phyloP scores from a whole-genome alignment of 257 asterid species.

The Solanum chiquidenum region DNA sequence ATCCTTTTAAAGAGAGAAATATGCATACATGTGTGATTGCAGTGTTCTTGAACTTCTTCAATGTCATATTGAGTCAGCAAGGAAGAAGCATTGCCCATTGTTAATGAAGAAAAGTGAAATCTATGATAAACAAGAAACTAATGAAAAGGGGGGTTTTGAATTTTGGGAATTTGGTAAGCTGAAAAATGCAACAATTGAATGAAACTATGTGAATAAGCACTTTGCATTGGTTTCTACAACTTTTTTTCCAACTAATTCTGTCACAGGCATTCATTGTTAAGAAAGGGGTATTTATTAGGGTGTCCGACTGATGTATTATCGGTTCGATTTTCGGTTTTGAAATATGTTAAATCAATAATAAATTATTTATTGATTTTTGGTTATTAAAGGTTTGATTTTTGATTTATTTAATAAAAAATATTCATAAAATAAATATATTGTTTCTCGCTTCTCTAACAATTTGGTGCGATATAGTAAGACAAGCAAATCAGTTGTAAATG shows the following conservation, averaged over 20 bases:
- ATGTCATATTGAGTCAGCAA: constrained; percentile 83
- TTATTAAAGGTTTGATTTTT: too few relatives aligned
- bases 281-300: background rate
- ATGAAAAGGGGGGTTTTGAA: background rate
- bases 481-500: too few relatives aligned
- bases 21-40: constrained; percentile 45
- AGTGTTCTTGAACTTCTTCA: constrained; percentile 87
- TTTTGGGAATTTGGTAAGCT: background rate
- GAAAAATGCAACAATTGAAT: background rate
- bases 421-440: too few relatives aligned
- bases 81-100: constrained; percentile 76
- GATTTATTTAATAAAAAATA: rapidly evolving
- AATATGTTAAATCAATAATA: too few relatives aligned
- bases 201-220: background rate
- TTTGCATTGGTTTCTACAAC: background rate
- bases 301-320: rapidly evolving
- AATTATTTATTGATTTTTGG: too few relatives aligned
- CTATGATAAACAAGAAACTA: background rate
- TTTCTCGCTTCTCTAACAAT: too few relatives aligned
- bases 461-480: too few relatives aligned
- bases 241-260: background rate
- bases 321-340: too few relatives aligned
- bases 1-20: background rate
- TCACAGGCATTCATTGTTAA: background rate
- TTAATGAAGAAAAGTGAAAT: background rate